These are phyloP conservation scores for Dictyostelium purpureum DNA, from an alignment of 78 protist species.

Conservation along the genomic window DNA sequence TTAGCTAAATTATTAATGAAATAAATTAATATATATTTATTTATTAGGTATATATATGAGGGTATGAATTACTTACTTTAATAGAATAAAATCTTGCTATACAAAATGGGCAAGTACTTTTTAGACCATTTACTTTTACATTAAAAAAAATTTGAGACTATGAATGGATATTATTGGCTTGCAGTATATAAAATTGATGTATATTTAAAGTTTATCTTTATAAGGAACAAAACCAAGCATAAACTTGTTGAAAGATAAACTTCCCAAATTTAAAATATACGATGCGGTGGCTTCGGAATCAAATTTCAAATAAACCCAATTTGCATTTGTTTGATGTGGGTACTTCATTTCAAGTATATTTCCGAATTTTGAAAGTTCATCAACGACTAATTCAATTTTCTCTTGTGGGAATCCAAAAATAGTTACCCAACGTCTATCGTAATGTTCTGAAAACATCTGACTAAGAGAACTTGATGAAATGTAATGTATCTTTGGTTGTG, in stretches of 20 bases:
- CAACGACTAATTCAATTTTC: slow-evolving; percentile 18
- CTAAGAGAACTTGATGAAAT: background rate
- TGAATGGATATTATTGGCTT: no score
- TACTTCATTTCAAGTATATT: slow-evolving; percentile 16
- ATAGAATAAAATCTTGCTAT: no score
- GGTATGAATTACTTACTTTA: no score
- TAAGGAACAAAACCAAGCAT: slow-evolving; percentile 67
- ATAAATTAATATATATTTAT: no score
- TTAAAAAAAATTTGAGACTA: no score
- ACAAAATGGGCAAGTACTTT: no score
- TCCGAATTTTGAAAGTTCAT: slow-evolving; percentile 36
- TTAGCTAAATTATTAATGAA: no score
- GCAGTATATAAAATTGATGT: no score
- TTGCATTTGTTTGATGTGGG: slow-evolving; percentile 10
- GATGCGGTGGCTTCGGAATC: slow-evolving; percentile 32
- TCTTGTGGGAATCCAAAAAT: slow-evolving; percentile 60
- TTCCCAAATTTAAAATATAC: slow-evolving; percentile 27
- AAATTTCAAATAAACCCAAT: slow-evolving; percentile 46
- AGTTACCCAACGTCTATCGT: slow-evolving; percentile 62
- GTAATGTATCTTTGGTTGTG: background rate
- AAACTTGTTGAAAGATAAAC: slow-evolving; percentile 24
- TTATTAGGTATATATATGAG: no score
- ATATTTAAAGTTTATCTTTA: slow-evolving; percentile 39
- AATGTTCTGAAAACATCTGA: slow-evolving; percentile 24
- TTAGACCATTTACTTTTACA: no score